phyloP scores from a whole-genome alignment of 2,329 filamentous ascomycete species.

The Cordyceps javanica region DNA sequence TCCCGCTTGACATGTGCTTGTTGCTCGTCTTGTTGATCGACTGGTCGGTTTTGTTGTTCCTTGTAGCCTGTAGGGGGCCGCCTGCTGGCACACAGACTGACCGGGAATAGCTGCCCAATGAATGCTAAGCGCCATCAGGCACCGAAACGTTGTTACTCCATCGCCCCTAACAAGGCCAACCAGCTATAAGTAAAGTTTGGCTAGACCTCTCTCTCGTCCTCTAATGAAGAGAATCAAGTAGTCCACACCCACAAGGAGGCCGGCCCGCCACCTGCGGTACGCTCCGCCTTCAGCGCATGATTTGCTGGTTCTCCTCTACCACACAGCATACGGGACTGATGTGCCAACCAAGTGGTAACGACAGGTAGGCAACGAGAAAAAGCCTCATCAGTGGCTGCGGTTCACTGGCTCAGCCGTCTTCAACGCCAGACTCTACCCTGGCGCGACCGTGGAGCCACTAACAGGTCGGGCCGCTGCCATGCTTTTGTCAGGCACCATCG shows the following conservation, averaged over 20 bases:
- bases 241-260: too few species aligned
- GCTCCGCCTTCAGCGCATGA: not conserved
- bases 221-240: too few species aligned
- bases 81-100: not conserved
- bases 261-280: not conserved
- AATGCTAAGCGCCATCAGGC: slow-evolving; percentile 1
- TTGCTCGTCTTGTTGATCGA: not conserved
- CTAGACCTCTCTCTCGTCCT: too few species aligned
- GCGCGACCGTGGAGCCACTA: slow-evolving; percentile 10
- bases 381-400: not conserved
- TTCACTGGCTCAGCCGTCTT: not conserved
- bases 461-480: slow-evolving; percentile 12
- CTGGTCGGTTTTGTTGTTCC: not conserved
- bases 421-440: not conserved
- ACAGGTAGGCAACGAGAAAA: not conserved
- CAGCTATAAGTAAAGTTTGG: too few species aligned
- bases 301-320: not conserved
- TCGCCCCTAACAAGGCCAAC: not conserved
- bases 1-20: slow-evolving; percentile 7
- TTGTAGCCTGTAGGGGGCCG: too few species aligned
- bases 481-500: slow-evolving; percentile 9
- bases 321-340: not conserved
- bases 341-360: not conserved
- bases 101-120: slow-evolving; percentile 11
- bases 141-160: not conserved